Evolutionary conservation across 2,329 filamentous ascomycete species (phyloP), one percentile per base, ranked within the genome.

Genomic region (Fusarium abutilonis): DNA sequence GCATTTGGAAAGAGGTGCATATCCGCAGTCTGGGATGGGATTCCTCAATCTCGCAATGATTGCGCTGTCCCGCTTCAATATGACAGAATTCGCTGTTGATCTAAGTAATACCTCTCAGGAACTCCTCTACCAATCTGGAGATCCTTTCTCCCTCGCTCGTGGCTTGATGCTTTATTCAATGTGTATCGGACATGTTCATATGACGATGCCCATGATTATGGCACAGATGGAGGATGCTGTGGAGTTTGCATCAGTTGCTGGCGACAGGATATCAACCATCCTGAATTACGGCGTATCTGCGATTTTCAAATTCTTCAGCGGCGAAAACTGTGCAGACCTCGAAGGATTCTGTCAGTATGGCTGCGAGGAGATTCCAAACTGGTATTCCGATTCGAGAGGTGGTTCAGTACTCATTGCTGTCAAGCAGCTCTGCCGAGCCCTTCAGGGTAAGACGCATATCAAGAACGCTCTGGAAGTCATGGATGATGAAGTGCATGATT

Each of bases 301-400:
- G 3, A 83, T 86, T 62, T 84, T 89, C 67, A 87, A 85, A 64
- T 84, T 93, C 52, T 92, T 89, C 73, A 83, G 85, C 11, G 88
- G 87, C 64, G 86, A 91, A 62, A 88, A 91, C 56, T 79, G 87
- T 43, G 79, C 80, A 13, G 90, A 93, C 52, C 77, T 92, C 0
- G 90, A 93, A 71, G 82, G 83, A 0, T 91, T 87, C 70, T 89
- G 89, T 66, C 83, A 86, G 43, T 91, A 89, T 59, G 84, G 87
- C n/a, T 89, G 88, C 58, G 85, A 92, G 59, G 90, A 93, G 62
- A 85, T 91, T 55, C 85, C 86, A 2, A 86, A 89, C 45, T 93
- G 90, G 90, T 80, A 87, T 42, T 79, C 82, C 40, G 90, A 93
- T 67, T 83, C 89, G 2, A 82, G 89, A 55, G 91, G 91, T 14